These are phyloP conservation scores for Emergomyces africanus DNA, from an alignment of 2,329 filamentous ascomycete genomes.

Conservation along the genomic window DNA sequence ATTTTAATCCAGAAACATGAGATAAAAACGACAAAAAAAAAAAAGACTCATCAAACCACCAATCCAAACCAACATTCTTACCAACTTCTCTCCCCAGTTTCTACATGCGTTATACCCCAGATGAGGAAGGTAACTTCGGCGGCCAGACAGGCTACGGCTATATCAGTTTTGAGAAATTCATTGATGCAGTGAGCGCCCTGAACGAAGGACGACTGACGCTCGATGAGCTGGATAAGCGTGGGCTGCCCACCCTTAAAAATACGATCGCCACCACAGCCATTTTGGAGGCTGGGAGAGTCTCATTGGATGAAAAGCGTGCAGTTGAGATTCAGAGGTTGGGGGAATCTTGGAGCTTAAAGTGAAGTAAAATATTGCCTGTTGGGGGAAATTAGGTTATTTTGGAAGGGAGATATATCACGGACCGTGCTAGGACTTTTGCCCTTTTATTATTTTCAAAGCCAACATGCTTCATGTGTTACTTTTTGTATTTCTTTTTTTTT, in stretches of 20 bases:
- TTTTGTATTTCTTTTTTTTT: too few relatives aligned
- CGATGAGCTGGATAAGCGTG: slow-evolving; percentile 64
- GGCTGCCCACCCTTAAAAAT: slow-evolving; percentile 73
- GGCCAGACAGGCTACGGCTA: slow-evolving; percentile 90
- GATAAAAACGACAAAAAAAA: background rate
- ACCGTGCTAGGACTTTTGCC: background rate
- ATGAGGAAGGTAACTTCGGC: slow-evolving; percentile 88
- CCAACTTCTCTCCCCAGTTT: slow-evolving; percentile 36
- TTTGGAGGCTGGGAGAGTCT: slow-evolving; percentile 70
- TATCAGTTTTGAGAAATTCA: slow-evolving; percentile 90
- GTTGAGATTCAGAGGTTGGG: slow-evolving; percentile 50
- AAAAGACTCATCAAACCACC: background rate
- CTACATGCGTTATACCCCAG: slow-evolving; percentile 88
- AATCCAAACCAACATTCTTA: background rate
- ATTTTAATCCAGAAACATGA: background rate
- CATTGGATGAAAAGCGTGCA: slow-evolving; percentile 66
- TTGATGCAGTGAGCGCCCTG: slow-evolving; percentile 69
- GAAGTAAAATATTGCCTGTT: background rate
- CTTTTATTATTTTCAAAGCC: background rate
- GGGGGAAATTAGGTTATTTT: background rate
- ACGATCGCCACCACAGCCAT: slow-evolving; percentile 89
- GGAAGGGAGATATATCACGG: background rate
- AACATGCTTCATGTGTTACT: background rate
- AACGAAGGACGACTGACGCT: slow-evolving; percentile 62
- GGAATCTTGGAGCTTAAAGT: slow-evolving; percentile 52